A percentile compares a stretch with the other conserved stretches of the same genome.
Evolutionary conservation across 805 yeast genomes (phyloP).

Genomic region (Metschnikowia sp.): DNA sequence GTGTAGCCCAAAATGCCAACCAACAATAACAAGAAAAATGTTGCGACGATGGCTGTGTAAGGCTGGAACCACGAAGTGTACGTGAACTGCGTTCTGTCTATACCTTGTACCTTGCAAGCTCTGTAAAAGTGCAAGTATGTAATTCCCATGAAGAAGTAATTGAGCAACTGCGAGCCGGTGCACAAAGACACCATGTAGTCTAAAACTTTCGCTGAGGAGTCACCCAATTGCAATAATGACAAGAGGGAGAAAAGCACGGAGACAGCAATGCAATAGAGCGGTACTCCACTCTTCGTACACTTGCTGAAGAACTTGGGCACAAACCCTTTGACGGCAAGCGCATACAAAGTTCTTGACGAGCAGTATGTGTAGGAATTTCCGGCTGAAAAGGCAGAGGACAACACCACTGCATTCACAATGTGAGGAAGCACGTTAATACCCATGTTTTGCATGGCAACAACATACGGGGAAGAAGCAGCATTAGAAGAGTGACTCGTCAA

Average conservation of each 20-base stretch:
- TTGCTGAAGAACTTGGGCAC: constrained; percentile 16
- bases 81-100: constrained; percentile 35
- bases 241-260: constrained; percentile 18
- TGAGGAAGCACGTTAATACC: constrained; percentile 17
- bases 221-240: constrained; percentile 20
- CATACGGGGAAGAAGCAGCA: constrained; percentile 21
- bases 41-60: constrained; percentile 32
- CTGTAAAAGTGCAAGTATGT: constrained; percentile 21
- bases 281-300: constrained; percentile 18
- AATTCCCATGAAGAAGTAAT: constrained; percentile 19
- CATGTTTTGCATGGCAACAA: constrained; percentile 22
- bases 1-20: constrained; percentile 66
- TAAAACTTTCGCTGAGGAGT: constrained; percentile 16
- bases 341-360: constrained; percentile 19
- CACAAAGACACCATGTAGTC: constrained; percentile 21
- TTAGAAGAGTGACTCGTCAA: constrained; percentile 14
- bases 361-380: constrained; percentile 22
- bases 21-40: constrained; percentile 32
- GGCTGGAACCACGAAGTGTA: constrained; percentile 45
- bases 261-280: constrained; percentile 18
- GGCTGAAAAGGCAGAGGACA: constrained; percentile 20
- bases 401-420: constrained; percentile 18
- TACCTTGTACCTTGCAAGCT: constrained; percentile 21
- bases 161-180: constrained; percentile 21
- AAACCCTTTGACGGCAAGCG: constrained; percentile 18